Conservation (phyloP, 2,329 filamentous ascomycete species). For the Didymella exigua region DNA sequence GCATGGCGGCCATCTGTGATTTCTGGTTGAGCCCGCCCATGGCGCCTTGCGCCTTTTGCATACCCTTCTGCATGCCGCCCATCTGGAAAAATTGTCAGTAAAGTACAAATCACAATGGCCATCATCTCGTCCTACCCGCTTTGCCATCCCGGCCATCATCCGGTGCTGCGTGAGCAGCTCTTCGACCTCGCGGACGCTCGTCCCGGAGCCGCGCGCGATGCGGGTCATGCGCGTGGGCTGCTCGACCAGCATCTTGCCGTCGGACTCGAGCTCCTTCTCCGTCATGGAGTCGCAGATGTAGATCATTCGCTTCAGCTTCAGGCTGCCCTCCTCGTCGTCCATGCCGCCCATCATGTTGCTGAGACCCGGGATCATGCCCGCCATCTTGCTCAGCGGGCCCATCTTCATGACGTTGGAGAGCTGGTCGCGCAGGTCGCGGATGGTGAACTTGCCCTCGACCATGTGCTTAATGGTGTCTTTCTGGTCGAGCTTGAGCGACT, state of each 20-base stretch:
- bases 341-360: conserved; percentile 92
- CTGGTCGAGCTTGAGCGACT: conserved; percentile 91
- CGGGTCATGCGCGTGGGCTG: conserved; percentile 92
- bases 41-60: conserved; percentile 89
- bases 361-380: conserved; percentile 97
- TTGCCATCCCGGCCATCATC: conserved; percentile 99
- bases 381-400: conserved; percentile 96
- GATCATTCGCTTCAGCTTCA: conserved; percentile 96
- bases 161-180: conserved; percentile 96
- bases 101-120: not conserved
- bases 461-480: conserved; percentile 99
- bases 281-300: conserved; percentile 99
- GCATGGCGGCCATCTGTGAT: conserved; percentile 95
- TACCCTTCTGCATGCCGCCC: conserved; percentile 90
- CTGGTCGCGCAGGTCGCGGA: conserved; percentile 93
- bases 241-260: conserved; percentile 92
- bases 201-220: conserved; percentile 87
- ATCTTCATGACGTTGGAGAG: conserved; percentile 99
- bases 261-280: conserved; percentile 89
- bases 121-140: conserved; percentile 61
- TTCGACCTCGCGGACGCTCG: conserved; percentile 89
- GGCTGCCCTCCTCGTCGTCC: conserved; percentile 93
- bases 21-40: conserved; percentile 91
- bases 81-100: conserved; percentile 55
- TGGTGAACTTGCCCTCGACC: conserved; percentile 92